Evolutionary conservation across 192 early-diverging fungal species (phyloP), one percentile per base, ranked within the genome.

Genomic region (Lunasporangiospora selenospora): DNA sequence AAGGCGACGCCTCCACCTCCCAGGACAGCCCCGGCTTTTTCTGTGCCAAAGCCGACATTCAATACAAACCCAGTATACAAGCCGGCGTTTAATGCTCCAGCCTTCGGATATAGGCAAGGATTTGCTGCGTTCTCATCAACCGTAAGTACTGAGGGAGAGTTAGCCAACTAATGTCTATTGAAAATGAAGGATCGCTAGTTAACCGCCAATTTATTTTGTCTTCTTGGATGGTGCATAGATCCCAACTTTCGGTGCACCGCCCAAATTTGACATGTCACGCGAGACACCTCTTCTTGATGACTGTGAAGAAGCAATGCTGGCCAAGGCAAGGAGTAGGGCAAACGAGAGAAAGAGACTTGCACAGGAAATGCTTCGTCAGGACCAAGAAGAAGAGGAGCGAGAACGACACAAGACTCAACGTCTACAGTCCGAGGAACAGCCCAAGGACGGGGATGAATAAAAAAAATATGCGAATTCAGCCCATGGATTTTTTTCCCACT

Each of bases 261-360:
- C 64, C 3, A 23, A 30, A 5, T 69, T 66, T 57, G 42, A 29
- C 13, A 58, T 52, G 21, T 42, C 66, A 4, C 53, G 53, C 9
- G 46, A 54, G 12, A 30, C 67, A 33, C 65, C 77, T 10, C 47
- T 70, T 39, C 45, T 55, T 11, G 82, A 84, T 38, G 61, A 63
- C 42, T 81, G 75, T 39, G 82, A 84, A 47, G 55, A 79, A 1
- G 62, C 81, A 30, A 81, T 78, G 6, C 39, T 84, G 12, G 77
- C 81, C 54, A 77, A 69, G 62, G 65, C 80, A 53, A 65, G 61
- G 45, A 76, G 16, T 37, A 73, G 50, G 19, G 69, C 79, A 41
- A 77, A 55, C 2, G 80, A 81, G 34, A 52, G 78, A 32, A 78
- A 79, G 37, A 45, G 78, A 42, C 50, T 70, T 7, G 67, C 56